A percentile compares a stretch with the other conserved stretches of the same genome.
Conservation (phyloP, 106 monocot species). For the Dendrobium nobile region DNA sequence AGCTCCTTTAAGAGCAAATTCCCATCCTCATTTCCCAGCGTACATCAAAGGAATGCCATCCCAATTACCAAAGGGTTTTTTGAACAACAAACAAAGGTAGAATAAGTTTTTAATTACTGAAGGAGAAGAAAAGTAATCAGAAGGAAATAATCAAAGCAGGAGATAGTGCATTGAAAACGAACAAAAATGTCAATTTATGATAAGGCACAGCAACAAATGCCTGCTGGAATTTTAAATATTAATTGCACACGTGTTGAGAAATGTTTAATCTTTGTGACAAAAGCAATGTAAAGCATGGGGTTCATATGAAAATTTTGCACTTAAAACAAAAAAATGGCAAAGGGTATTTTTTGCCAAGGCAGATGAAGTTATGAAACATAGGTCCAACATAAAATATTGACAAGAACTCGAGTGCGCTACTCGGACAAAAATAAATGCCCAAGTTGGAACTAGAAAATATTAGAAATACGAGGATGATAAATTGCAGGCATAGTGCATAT, state of each 20-base stretch:
- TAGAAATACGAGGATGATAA: not conserved
- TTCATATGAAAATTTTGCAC: not conserved
- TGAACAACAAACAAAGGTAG: too few species aligned
- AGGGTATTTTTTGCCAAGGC: not conserved
- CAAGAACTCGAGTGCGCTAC: not conserved
- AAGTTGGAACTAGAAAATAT: not conserved
- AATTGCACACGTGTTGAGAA: not conserved
- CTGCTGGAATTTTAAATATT: not conserved
- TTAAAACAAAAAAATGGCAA: not conserved
- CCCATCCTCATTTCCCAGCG: too few species aligned
- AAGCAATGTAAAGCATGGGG: not conserved
- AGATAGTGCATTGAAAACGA: not conserved
- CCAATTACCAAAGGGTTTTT: too few species aligned
- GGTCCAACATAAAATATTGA: not conserved
- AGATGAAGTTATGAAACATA: not conserved
- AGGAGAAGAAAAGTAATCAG: not conserved
- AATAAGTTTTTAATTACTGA: too few species aligned
- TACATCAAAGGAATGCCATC: too few species aligned
- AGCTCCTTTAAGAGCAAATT: too few species aligned
- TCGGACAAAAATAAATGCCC: not conserved
- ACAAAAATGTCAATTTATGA: not conserved
- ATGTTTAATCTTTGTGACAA: not conserved
- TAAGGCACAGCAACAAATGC: not conserved
- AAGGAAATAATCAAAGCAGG: not conserved
- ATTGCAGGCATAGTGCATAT: not conserved